Base-by-base conservation (phyloP, 345 rosid species). In the Aquilaria yunnanensis region DNA sequence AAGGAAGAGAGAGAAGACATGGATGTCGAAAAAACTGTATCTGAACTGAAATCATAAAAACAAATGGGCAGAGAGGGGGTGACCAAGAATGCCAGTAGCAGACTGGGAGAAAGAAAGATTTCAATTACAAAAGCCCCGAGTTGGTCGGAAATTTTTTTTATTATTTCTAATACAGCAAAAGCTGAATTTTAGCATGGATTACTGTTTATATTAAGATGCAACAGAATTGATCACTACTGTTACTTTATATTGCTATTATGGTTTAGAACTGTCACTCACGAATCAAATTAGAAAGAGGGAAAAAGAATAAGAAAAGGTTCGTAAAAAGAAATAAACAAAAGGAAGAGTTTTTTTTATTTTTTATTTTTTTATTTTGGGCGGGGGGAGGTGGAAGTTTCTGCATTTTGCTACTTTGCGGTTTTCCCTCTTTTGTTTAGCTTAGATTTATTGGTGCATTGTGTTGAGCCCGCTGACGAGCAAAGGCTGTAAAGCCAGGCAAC, bases 1-100 rank as follows among this genome's bases (percentile, higher is more conserved):
- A 70, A 70, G 62, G 74, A 74, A 56, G 84, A 69, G 65, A 58
- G 81, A 77, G 71, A 56, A 47, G 56, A 52, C 53, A 60, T 3
- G 56, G 32, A 23, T 54, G 32, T 31, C 30, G 2, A 54, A 30
- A 54, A 33, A 9, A 29, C 10, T 30, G 34, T 30, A 54, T 23
- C 10, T 54, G 6, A 2, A 16, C 10, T 54, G 3, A 2, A 16
- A 54, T 31, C 30, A 58, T 54, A 37, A 7, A 11, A 29, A 54
- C 12, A 30, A 64, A 5, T 32, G 34, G 11, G 37, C 43, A 43
- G 30, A 32, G 46, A 62, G 64, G 45, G 45, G 11, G 60, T 46
- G 62, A 65, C 23, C 23, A 16, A 16, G 23, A 16, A 16, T 32
- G 60, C 69, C 65, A 68, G 53, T 14, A 57, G 30, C 10, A 53